Conservation (phyloP, 2,329 filamentous ascomycete species). For the Pleurostoma richardsiae region DNA sequence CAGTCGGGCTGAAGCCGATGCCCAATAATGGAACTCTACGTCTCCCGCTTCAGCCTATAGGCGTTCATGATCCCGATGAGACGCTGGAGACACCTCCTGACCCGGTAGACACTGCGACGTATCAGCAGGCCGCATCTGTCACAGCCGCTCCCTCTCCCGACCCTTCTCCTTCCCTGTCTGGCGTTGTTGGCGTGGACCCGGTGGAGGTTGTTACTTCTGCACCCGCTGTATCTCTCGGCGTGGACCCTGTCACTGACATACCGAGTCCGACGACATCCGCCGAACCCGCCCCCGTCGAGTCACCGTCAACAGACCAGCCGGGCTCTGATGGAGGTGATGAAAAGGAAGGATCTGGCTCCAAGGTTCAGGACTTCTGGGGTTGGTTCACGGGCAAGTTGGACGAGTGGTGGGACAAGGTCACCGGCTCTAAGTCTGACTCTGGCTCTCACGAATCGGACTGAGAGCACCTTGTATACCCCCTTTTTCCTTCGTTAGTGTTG, state of each 20-base stretch:
- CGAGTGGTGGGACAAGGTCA: slow-evolving; percentile 40
- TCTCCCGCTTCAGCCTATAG: slow-evolving; percentile 61
- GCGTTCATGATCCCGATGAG: slow-evolving; percentile 51
- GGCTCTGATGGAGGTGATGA: slow-evolving; percentile 12
- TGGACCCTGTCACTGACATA: slow-evolving; percentile 9
- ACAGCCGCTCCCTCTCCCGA: slow-evolving; percentile 15
- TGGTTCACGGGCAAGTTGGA: slow-evolving; percentile 46
- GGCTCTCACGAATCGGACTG: background rate
- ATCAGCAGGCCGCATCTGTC: too few relatives aligned
- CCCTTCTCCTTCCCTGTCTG: slow-evolving; percentile 1
- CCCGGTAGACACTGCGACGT: slow-evolving; percentile 25
- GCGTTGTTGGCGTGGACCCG: slow-evolving; percentile 1
- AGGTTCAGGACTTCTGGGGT: slow-evolving; percentile 37
- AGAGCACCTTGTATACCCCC: too few relatives aligned
- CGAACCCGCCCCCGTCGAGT: slow-evolving; percentile 15
- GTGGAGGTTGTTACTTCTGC: slow-evolving; percentile 5
- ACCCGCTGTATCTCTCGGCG: slow-evolving; percentile 8
- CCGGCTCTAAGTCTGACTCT: slow-evolving; percentile 1
- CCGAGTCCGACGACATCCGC: slow-evolving; percentile 9
- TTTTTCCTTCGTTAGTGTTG: too few relatives aligned
- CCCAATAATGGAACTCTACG: slow-evolving; percentile 86
- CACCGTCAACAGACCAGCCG: slow-evolving; percentile 11
- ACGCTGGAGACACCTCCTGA: slow-evolving; percentile 47
- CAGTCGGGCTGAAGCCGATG: slow-evolving; percentile 64
- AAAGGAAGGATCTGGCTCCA: slow-evolving; percentile 21